phyloP scores from a whole-genome alignment of 2,329 filamentous ascomycete species.

The Capronia coronata region DNA sequence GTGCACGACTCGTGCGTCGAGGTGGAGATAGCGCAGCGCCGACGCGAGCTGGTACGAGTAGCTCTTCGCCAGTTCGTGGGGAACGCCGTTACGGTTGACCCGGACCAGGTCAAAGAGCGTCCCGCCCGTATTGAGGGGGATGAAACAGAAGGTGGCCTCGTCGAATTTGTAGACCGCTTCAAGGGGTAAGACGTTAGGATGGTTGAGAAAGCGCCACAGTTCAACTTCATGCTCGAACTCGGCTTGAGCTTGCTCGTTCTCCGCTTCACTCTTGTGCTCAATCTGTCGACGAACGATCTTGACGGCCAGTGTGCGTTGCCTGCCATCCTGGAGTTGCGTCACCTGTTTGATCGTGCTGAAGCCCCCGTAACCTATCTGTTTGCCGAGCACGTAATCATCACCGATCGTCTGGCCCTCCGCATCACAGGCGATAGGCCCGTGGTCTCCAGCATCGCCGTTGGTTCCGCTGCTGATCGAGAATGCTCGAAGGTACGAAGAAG shows the following conservation, averaged over 20 bases:
- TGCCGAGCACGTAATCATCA: conserved; percentile 60
- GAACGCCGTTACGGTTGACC: conserved; percentile 49
- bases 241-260: conserved; percentile 60
- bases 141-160: conserved; percentile 64
- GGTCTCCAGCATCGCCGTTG: conserved; percentile 26
- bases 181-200: conserved; percentile 56
- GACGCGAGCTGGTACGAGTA: conserved; percentile 59
- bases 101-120: conserved; percentile 59
- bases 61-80: conserved; percentile 48
- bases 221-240: conserved; percentile 64
- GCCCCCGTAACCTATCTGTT: conserved; percentile 59
- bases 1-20: conserved; percentile 61
- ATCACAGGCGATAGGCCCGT: conserved; percentile 48
- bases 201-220: conserved; percentile 59
- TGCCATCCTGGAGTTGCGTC: conserved; percentile 52
- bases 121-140: conserved; percentile 56
- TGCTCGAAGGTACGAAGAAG: conserved; percentile 48
- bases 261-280: conserved; percentile 48
- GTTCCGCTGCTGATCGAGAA: conserved; percentile 45
- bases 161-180: conserved; percentile 60
- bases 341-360: conserved; percentile 64
- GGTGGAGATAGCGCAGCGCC: conserved; percentile 60
- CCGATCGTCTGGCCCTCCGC: conserved; percentile 63
- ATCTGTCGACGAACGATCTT: conserved; percentile 61
- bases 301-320: conserved; percentile 52